phyloP scores from a whole-genome alignment of 1,284 basidiomycete species.

The Cryptococcus deneoformans region DNA sequence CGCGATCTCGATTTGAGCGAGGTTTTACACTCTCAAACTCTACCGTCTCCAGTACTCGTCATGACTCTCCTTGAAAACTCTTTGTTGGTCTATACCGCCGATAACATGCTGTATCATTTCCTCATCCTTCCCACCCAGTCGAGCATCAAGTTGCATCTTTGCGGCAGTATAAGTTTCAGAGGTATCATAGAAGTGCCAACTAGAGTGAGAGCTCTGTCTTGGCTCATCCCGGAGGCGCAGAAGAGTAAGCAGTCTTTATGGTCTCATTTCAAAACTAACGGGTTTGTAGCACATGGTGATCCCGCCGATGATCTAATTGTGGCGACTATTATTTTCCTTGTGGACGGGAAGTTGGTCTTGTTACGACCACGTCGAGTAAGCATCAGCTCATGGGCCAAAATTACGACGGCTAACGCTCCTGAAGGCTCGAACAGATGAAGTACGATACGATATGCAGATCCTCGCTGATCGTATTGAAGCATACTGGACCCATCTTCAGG shows the following conservation, averaged over 20 bases:
- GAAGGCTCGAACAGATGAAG: slow-evolving; percentile 75
- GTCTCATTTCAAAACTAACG: not conserved
- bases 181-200: slow-evolving; percentile 85
- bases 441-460: slow-evolving; percentile 94
- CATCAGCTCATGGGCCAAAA: not conserved
- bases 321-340: slow-evolving; percentile 94
- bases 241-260: slow-evolving; percentile 63
- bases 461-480: slow-evolving; percentile 94
- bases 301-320: slow-evolving; percentile 89
- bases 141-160: slow-evolving; percentile 79
- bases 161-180: slow-evolving; percentile 91
- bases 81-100: slow-evolving; percentile 93
- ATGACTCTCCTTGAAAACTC: slow-evolving; percentile 93
- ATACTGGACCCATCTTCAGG: slow-evolving; percentile 96
- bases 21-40: slow-evolving; percentile 76
- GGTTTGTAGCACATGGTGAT: slow-evolving; percentile 74
- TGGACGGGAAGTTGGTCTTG: slow-evolving; percentile 87
- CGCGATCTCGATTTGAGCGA: slow-evolving; percentile 87
- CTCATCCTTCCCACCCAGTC: slow-evolving; percentile 82
- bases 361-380: slow-evolving; percentile 74
- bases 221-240: slow-evolving; percentile 92
- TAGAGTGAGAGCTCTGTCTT: slow-evolving; percentile 87
- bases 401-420: not conserved
- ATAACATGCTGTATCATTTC: slow-evolving; percentile 93
- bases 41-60: slow-evolving; percentile 74